Evolutionary conservation across 2,329 filamentous ascomycete species (phyloP).

Genomic region (Xylariaceae sp.): DNA sequence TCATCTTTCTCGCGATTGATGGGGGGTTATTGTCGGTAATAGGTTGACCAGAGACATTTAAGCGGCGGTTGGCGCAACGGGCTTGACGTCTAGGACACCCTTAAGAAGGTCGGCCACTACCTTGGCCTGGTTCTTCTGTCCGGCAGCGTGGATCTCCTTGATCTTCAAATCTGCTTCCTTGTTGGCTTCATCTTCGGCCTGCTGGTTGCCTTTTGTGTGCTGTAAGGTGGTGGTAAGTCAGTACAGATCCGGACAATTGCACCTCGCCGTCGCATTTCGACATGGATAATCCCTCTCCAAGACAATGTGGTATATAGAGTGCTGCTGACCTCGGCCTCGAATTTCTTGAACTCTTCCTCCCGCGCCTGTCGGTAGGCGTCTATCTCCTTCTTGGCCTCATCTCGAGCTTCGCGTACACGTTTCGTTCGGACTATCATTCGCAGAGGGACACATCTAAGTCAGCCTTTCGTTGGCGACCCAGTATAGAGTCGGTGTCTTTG

Average conservation of each 20-base stretch:
- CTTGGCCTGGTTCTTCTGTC: constrained; percentile 70
- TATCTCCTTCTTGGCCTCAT: constrained; percentile 97
- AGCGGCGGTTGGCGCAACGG: constrained; percentile 46
- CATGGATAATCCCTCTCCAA: background rate
- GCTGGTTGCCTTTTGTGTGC: constrained; percentile 86
- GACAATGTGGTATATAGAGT: background rate
- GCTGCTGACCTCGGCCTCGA: constrained; percentile 62
- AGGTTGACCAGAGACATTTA: constrained; percentile 10
- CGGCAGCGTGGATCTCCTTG: constrained; percentile 72
- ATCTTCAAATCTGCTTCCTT: constrained; percentile 78
- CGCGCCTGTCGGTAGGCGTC: constrained; percentile 85
- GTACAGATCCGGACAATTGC: constrained; percentile 2
- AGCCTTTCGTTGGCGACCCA: background rate
- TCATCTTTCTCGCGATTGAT: background rate
- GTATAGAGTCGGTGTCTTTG: background rate
- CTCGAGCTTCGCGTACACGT: constrained; percentile 91
- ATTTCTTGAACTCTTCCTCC: constrained; percentile 92
- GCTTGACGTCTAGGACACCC: constrained; percentile 80
- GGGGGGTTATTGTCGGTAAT: background rate
- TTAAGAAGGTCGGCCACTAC: constrained; percentile 79
- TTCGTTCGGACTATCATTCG: constrained; percentile 67
- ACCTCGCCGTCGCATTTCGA: background rate
- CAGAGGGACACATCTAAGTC: constrained; percentile 21
- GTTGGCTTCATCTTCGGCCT: constrained; percentile 71
- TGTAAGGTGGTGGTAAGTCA: constrained; percentile 35